Evolutionary conservation across 1,284 basidiomycete genomes (phyloP), one percentile per base, ranked within the genome.

Genomic region (Pterulicium gracile): DNA sequence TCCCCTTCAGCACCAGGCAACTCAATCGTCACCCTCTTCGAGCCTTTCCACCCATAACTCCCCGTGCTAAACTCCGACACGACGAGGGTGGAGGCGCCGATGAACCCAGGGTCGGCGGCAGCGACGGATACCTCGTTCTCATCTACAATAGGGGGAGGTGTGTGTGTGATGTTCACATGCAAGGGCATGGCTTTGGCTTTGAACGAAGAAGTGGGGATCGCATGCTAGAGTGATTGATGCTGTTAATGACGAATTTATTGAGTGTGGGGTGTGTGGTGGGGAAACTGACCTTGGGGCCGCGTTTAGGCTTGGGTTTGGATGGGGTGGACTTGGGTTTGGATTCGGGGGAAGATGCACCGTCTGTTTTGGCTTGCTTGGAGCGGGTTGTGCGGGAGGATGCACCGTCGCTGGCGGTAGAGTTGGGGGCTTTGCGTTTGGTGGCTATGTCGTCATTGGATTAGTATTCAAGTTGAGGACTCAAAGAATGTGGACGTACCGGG

Each of bases 21-120:
- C 56, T 85, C 81, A 44, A 88, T 69, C 1, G 68, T 71, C 50
- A 88, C 61, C 21, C 78, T 72, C 61, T 81, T 82, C 58, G 62
- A 75, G 3, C 81, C 85, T 58, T 87, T 88, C 85, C 85, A 88
- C 3, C 86, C 85, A 59, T 82, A 86, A 57, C 81, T 84, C 14
- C 84, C 83, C 0, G 84, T 86, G 15, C 66, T 56, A 61, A 88
- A 87, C 36, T 71, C 67, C 47, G 62, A 71, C 1, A 85, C 75
- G 2, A 71, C 52, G 13, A 87, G 66, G 0, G 73, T 70, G 18
- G 78, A 58, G 39, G 64, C 69, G n/a, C 75, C 75, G 51, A 88
- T 66, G 56, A 73, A 70, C 10, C 81, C 82, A 34, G 75, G 67
- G 59, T 87, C 85, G 7, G 59, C 61, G 3, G 64, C 56, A 4